Percentiles rank a stretch among this genome's conserved stretches.
Evolutionary conservation across 176 grass and related monocot species (phyloP).

Genomic region (Eremochloa ophiuroides): DNA sequence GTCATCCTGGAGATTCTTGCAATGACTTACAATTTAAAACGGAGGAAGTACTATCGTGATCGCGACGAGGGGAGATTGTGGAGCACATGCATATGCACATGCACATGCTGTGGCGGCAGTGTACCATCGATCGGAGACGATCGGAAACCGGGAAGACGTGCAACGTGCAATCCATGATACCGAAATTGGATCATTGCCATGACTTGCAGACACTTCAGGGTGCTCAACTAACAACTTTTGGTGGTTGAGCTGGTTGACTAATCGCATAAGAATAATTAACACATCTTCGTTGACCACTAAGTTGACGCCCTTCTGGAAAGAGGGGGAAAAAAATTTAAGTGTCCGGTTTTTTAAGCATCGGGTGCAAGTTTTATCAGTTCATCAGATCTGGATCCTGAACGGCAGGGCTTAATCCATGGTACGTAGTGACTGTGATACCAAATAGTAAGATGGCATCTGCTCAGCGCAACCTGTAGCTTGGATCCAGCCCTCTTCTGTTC

Average conservation of each 20-base stretch:
- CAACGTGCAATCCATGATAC: constrained; percentile 18
- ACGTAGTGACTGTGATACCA: not conserved
- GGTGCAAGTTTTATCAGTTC: not conserved
- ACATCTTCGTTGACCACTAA: not conserved
- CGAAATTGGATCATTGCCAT: too few species aligned
- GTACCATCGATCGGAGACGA: not conserved
- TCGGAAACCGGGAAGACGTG: not conserved
- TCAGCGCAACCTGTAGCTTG: not conserved
- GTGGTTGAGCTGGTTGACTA: not conserved
- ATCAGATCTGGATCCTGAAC: not conserved
- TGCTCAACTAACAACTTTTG: not conserved
- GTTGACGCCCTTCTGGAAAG: not conserved
- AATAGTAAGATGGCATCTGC: not conserved
- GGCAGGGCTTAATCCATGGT: not conserved
- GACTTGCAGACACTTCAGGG: not conserved
- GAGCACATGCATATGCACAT: too few species aligned
- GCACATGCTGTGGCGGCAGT: not conserved
- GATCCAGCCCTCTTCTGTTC: not conserved
- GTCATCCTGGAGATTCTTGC: too few species aligned
- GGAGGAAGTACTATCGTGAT: not conserved
- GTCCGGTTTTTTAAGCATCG: not conserved
- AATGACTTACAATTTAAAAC: too few species aligned
- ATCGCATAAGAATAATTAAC: not conserved
- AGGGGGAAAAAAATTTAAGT: not conserved
- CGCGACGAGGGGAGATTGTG: not conserved